Conservation (phyloP, 176 grass and related monocot genomes). For the Lolium perenne region DNA sequence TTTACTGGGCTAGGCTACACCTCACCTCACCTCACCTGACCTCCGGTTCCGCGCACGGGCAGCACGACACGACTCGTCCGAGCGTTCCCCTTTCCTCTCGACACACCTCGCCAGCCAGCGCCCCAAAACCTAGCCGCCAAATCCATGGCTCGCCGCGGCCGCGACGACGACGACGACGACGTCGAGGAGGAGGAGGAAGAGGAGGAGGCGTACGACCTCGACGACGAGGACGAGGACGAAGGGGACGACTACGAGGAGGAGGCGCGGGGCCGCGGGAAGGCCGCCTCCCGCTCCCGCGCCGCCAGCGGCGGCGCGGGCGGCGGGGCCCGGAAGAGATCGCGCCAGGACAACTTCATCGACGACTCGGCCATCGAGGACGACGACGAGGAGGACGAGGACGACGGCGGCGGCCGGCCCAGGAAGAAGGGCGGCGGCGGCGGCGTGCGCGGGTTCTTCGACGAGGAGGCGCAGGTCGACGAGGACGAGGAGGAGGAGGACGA, state of each 20-base stretch:
- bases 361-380: constrained; percentile 93
- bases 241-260: constrained; percentile 63
- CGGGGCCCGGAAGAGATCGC: constrained; percentile 57
- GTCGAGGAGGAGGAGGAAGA: constrained; percentile 51
- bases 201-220: constrained; percentile 65
- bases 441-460: constrained; percentile 83
- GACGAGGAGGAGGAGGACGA: constrained; percentile 97
- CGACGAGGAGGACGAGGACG: constrained; percentile 82
- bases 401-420: constrained; percentile 55
- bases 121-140: constrained; percentile 60
- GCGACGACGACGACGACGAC: constrained; percentile 73
- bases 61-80: constrained; percentile 4
- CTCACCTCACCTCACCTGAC: constrained; percentile 19
- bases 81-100: constrained; percentile 39
- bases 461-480: constrained; percentile 84
- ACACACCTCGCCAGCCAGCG: constrained; percentile 34
- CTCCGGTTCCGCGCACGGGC: neutral
- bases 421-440: constrained; percentile 63
- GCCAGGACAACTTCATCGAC: constrained; percentile 83
- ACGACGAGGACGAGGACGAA: constrained; percentile 66
- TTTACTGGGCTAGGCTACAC: neutral
- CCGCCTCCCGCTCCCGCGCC: constrained; percentile 45
- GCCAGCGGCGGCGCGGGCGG: constrained; percentile 20
- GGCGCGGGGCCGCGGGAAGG: constrained; percentile 50
- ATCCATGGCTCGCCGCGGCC: constrained; percentile 74